A percentile compares a stretch with the other conserved stretches of the same genome.
These are phyloP conservation scores for Durusdinium trenchii DNA, from an alignment of 73 alveolate genomes.

Conservation along the genomic window DNA sequence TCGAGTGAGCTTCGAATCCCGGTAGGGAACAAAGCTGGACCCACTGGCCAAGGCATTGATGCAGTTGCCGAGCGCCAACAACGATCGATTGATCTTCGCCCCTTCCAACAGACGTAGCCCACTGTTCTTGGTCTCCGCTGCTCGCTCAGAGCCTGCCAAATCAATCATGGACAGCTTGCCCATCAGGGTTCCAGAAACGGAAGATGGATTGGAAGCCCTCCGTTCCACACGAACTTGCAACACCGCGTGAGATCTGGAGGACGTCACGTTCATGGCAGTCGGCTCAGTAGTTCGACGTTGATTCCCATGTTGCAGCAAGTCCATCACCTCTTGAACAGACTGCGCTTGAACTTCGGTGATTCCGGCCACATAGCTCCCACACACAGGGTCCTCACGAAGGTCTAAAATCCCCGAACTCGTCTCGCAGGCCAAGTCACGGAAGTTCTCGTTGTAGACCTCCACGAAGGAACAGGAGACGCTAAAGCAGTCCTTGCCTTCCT, in stretches of 20 bases:
- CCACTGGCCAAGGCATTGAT: conserved; percentile 99
- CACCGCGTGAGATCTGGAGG: conserved; percentile 99
- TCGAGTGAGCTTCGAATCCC: conserved; percentile 99
- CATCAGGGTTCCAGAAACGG: conserved; percentile 97
- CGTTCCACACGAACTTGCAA: conserved; percentile 98
- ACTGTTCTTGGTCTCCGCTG: conserved; percentile 99
- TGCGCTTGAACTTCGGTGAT: conserved; percentile 98
- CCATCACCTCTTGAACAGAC: conserved; percentile 97
- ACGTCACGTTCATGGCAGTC: conserved; percentile 99
- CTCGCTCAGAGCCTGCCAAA: conserved; percentile 99
- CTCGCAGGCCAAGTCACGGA: conserved; percentile 60
- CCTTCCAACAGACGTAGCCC: conserved; percentile 99
- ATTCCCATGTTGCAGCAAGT: conserved; percentile 98
- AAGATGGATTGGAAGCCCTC: conserved; percentile 96
- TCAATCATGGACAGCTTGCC: conserved; percentile 99
- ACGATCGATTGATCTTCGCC: conserved; percentile 98
- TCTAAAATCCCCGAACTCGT: conserved; percentile 47
- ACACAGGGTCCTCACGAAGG: conserved; percentile 84
- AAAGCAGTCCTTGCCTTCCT: not conserved
- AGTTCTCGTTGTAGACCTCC: conserved; percentile 92
- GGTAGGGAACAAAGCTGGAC: conserved; percentile 98
- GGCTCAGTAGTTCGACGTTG: conserved; percentile 99
- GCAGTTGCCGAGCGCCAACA: conserved; percentile 99
- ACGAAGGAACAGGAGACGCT: conserved; percentile 61
- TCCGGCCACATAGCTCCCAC: conserved; percentile 96